Evolutionary conservation across 805 yeast genomes (phyloP), one percentile per base, ranked within the genome.

Genomic region (Suhomyces canberraensis): DNA sequence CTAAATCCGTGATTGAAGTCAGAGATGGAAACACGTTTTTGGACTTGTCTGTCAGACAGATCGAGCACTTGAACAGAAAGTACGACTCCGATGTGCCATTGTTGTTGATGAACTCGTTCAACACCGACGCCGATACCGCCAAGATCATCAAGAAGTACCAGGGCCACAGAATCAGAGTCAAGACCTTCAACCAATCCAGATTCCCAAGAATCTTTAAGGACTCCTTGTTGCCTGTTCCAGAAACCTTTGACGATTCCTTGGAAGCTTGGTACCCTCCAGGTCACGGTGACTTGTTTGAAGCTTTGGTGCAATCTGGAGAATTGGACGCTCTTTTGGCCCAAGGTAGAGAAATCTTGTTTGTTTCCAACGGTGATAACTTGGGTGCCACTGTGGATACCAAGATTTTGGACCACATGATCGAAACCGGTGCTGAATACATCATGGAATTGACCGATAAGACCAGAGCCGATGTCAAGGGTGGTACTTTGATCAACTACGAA

Each of bases 221-320:
- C 64, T 87, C 97, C n/a, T 69, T 89, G 52, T 76, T 93, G 60
- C 98, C 98, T 18, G 96, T 91, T 32, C 97, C 98, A 41, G 78
- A 84, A 47, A 58, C 76, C 24, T 75, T 61, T 46, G 81, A 82
- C 42, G 95, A 88, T 54, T 73, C 74, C 29, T 74, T 85, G 51
- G 91, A 87, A 54, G 73, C 85, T 40, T 93, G 98, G 98, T 93
- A 93, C 61, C 98, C 98, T 34, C 98, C 98, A n/a, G 98, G 98
- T 36, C 98, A 93, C 65, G 98, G 98, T 68, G 98, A 93, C 68
- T 71, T 93, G 62, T 93, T 90, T 51, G 98, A 93, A 70, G 73
- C 93, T 16, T 73, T 93, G 57, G 81, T 84, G 42, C 79, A 86
- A 40, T 82, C 95, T 9, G 98, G 98, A 42, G 93, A 91, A 58